Evolutionary conservation across 1,284 basidiomycete species (phyloP).

Genomic region (Ganoderma resinaceum): DNA sequence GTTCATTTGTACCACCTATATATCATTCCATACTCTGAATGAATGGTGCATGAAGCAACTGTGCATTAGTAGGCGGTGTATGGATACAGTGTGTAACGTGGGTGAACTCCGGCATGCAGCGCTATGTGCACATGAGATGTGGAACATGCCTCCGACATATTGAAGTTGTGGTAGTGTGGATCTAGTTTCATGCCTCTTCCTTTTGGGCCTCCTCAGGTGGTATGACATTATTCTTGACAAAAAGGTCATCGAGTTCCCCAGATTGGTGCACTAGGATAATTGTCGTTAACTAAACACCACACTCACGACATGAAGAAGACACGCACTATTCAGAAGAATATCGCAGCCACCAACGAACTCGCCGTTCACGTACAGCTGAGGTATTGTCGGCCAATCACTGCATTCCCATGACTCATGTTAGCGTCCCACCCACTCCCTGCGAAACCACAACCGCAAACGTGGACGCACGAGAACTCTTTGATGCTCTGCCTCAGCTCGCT

Average conservation of each 20-base stretch:
- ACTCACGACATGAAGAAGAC: neutral
- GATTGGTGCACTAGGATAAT: constrained; percentile 86
- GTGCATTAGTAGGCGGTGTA: constrained; percentile 18
- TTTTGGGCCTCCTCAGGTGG: constrained; percentile 41
- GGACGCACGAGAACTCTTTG: constrained; percentile 92
- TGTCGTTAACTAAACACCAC: neutral
- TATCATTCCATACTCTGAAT: neutral
- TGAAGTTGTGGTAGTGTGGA: neutral
- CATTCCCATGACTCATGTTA: constrained; percentile 17
- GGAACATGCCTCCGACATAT: neutral
- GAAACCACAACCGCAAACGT: neutral
- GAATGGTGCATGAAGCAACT: neutral
- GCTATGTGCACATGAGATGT: neutral
- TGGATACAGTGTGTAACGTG: constrained; percentile 24
- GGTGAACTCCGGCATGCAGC: neutral
- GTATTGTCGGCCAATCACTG: constrained; percentile 98
- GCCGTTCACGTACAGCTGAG: constrained; percentile 93
- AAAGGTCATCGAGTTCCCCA: constrained; percentile 89
- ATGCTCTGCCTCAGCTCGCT: constrained; percentile 83
- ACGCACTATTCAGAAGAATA: constrained; percentile 84
- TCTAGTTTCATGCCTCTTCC: constrained; percentile 14
- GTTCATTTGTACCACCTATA: neutral
- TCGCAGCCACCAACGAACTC: constrained; percentile 98
- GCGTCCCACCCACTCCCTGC: constrained; percentile 43
- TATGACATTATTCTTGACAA: constrained; percentile 78